Percentiles rank a stretch among this genome's conserved stretches.
These are phyloP conservation scores for Boeremia lycopersici DNA, from an alignment of 2,329 filamentous ascomycete species.

Conservation along the genomic window DNA sequence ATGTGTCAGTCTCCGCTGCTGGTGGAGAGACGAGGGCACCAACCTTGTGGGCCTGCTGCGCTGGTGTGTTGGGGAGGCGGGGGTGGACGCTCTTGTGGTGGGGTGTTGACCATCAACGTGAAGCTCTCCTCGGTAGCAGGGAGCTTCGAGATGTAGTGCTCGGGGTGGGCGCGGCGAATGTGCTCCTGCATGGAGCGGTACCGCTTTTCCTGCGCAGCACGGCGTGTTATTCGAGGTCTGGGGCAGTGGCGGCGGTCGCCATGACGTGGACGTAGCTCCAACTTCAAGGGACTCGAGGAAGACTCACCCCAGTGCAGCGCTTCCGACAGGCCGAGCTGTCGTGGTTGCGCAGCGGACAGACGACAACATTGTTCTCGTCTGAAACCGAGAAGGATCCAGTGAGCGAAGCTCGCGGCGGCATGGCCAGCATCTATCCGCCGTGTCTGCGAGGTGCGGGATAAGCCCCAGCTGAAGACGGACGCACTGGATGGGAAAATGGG, in stretches of 20 bases:
- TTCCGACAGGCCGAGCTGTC: slow-evolving; percentile 97
- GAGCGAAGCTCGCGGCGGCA: slow-evolving; percentile 87
- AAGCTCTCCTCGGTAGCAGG: slow-evolving; percentile 97
- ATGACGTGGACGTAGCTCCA: slow-evolving; percentile 27
- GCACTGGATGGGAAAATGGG: slow-evolving; percentile 4
- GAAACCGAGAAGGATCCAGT: slow-evolving; percentile 91
- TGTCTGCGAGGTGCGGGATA: slow-evolving; percentile 10
- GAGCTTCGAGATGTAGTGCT: slow-evolving; percentile 97
- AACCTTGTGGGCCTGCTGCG: slow-evolving; percentile 44
- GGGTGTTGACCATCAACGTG: slow-evolving; percentile 90
- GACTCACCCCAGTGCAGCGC: slow-evolving; percentile 95
- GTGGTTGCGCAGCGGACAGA: slow-evolving; percentile 93
- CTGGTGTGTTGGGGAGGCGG: slow-evolving; percentile 53
- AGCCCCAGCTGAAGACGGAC: slow-evolving; percentile 3
- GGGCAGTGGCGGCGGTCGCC: slow-evolving; percentile 17
- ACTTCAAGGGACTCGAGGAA: slow-evolving; percentile 19
- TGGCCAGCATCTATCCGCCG: slow-evolving; percentile 59
- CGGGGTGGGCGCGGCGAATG: slow-evolving; percentile 93
- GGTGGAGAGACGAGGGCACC: slow-evolving; percentile 37
- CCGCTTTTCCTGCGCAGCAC: slow-evolving; percentile 74
- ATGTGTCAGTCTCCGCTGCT: slow-evolving; percentile 43
- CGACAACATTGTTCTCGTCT: slow-evolving; percentile 92
- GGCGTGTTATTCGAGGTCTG: slow-evolving; percentile 40
- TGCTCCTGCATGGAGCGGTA: slow-evolving; percentile 99
- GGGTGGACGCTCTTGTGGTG: slow-evolving; percentile 73